Base-by-base conservation (phyloP, 306 rosid genomes). In the Adenanthera pavonina region DNA sequence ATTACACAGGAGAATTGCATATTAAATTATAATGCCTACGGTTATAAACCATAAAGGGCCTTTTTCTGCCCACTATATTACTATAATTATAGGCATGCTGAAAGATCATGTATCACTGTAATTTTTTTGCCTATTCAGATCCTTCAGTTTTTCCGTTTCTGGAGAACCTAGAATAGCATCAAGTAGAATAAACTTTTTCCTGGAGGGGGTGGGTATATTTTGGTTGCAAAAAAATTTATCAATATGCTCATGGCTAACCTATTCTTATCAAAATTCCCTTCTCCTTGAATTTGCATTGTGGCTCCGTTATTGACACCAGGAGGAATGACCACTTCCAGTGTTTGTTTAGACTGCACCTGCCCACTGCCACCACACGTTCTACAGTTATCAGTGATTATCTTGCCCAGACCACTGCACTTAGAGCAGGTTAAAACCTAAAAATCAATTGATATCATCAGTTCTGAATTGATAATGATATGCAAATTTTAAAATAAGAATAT, bases 381-480 rank as follows among this genome's bases (percentile, higher is more conserved):
- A 85, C 99, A 95, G 49, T 77, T 62, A 43, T 90, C 93, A 54
- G 92, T 89, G 84, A 93, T 81, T 84, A 84, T 83, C 84, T 86
- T 92, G 71, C 98, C 99, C 74, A 84, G 87, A 69, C 99, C 99
- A 38, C 89, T 85, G 81, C 99, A 95, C 75, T 87, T 87, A 34
- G 94, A 88, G 87, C 99, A 95, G 48, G 96, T 95, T 66, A 96
- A 92, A 38, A 92, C 97, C 99, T 95, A 83, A 87, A 71, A 38
- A 81, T 41, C 66, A 72, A 51, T 48, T 14, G 52, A 72, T 48
- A 70, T 69, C 16, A 81, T 64, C 60, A 62, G 56, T 60, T 20
- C 66, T 30, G 60, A 34, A 20, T 34, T 36, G 49, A 19, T 52
- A 59, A 81, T 30, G 16, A 78, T 40, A 33, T 20, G 25, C 51